Base-by-base conservation (phyloP, 176 grass and related monocot species). In the Luzula sylvatica region DNA sequence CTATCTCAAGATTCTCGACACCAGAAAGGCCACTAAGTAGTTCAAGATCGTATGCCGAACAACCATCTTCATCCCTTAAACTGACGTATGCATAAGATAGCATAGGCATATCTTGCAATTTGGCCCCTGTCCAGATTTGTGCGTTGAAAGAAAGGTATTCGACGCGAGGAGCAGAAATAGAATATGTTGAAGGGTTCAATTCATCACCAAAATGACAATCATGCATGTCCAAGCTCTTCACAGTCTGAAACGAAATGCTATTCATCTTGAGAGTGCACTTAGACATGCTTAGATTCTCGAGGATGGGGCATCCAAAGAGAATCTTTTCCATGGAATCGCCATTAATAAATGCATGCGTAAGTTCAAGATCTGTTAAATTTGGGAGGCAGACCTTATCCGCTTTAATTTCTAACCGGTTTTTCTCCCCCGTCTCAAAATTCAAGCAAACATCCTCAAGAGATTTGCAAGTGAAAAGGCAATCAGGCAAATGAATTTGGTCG, bases 381-480 rank as follows among this genome's bases (percentile, higher is more conserved):
- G n/a, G n/a, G n/a, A 56, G 53, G 20, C 5, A 35, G 16, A 39
- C 27, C 4, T 16, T 38, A 1, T 19, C 16, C 13, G 27, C 7
- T 16, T 8, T 18, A 57, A 19, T 0, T 56, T 32, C 5, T 1
- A 11, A 8, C 3, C n/a, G 1, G 29, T 29, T 8, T 17, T 9
- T 1, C 1, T 1, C 5, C 8, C 29, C 52, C n/a, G 29, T 2
- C n/a, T n/a, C n/a, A n/a, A n/a, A n/a, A 11, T 26, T 0, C 6
- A 60, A 12, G 56, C 15, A 7, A 3, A 57, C 16, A 20, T 57
- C 54, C 54, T 39, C 28, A 32, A 57, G n/a, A 17, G 54, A 57
- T 40, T 27, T 11, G 16, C 54, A 39, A 0, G 15, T 39, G 15
- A 12, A 57, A 22, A 42, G 12, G 6, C 20, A 8, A 17, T 4